phyloP scores from a whole-genome alignment of 2,329 filamentous ascomycete species.

The Dactylellina sp. region DNA sequence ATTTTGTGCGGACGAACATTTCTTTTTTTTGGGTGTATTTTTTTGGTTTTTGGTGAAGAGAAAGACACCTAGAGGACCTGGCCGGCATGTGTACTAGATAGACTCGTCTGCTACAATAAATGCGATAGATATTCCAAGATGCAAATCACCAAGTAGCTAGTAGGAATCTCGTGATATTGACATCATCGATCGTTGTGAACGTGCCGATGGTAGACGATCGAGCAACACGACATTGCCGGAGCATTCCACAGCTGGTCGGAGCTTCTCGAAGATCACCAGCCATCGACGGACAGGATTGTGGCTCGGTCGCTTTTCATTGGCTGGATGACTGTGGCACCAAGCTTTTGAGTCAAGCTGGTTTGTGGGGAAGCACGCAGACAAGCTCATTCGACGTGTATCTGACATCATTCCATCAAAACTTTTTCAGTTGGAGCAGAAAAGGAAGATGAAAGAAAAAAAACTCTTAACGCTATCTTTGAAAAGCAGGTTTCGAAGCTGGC shows the following conservation, averaged over 20 bases:
- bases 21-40: conserved; percentile 14
- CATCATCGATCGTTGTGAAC: conserved; percentile 28
- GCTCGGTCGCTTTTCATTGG: conserved; percentile 9
- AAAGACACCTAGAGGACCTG: background rate
- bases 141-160: too few species aligned
- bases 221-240: background rate
- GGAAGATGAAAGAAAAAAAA: conserved; percentile 36
- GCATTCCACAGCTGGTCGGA: conserved; percentile 33
- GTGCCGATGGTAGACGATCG: conserved; percentile 12
- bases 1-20: conserved; percentile 13
- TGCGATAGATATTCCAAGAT: conserved; percentile 25
- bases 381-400: conserved; percentile 37
- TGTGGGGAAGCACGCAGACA: conserved; percentile 22
- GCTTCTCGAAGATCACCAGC: conserved; percentile 26
- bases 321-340: conserved; percentile 1
- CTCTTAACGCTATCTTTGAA: conserved; percentile 9
- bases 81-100: conserved; percentile 28
- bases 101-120: conserved; percentile 20
- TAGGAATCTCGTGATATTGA: conserved; percentile 34
- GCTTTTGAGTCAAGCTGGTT: conserved; percentile 2
- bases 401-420: conserved; percentile 49
- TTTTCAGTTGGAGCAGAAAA: conserved; percentile 8
- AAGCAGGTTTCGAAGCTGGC: conserved; percentile 2
- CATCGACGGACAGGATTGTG: conserved; percentile 8
- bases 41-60: conserved; percentile 8